phyloP scores from a whole-genome alignment of 2,329 filamentous ascomycete species.

The Penicillium janthinellum region DNA sequence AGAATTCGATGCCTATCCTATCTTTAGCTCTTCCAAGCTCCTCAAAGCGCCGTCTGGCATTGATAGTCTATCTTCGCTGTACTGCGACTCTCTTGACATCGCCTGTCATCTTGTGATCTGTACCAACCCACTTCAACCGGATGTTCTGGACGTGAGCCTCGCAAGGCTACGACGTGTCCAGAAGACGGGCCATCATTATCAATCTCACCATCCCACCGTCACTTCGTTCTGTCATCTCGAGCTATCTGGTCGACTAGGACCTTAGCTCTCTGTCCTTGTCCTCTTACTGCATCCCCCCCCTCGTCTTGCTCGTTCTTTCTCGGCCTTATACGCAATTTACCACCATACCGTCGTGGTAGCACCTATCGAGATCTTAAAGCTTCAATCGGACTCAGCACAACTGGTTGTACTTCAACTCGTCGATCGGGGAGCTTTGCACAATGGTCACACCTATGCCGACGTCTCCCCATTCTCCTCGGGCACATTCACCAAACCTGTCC shows the following conservation, averaged over 20 bases:
- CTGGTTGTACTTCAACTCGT: background rate
- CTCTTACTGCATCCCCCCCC: background rate
- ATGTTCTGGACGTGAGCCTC: conserved; percentile 6
- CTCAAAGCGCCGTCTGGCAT: background rate
- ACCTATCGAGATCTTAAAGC: background rate
- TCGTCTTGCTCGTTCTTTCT: background rate
- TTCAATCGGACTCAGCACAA: background rate
- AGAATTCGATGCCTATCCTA: background rate
- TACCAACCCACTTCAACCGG: conserved; percentile 2
- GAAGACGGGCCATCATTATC: conserved; percentile 13
- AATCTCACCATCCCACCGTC: background rate
- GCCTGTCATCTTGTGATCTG: background rate
- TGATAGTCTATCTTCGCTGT: background rate
- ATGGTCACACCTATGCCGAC: conserved; percentile 24
- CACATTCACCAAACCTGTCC: conserved; percentile 18
- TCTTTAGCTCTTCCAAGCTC: background rate
- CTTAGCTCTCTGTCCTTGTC: background rate
- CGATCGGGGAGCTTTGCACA: conserved; percentile 15
- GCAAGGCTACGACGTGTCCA: conserved; percentile 7
- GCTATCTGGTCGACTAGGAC: conserved; percentile 1
- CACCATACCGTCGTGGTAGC: background rate
- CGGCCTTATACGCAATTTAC: background rate
- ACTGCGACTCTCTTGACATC: background rate
- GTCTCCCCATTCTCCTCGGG: conserved; percentile 25
- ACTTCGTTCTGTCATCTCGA: conserved; percentile 11